phyloP scores from a whole-genome alignment of 2,329 filamentous ascomycete genomes.

The Metarhizium rileyi region DNA sequence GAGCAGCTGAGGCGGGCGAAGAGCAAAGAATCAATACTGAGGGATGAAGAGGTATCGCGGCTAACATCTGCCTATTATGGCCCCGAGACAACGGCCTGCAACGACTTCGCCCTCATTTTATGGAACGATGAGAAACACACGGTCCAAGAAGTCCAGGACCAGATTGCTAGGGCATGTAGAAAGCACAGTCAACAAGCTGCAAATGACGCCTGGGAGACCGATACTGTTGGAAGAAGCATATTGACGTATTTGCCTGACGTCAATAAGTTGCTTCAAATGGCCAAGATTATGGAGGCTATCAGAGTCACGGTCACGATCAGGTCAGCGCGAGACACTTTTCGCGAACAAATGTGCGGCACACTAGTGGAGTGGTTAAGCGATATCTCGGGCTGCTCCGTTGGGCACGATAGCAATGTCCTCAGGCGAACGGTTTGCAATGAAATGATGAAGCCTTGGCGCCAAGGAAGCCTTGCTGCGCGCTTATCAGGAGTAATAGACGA shows the following conservation, averaged over 20 bases:
- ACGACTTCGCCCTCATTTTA: constrained; percentile 72
- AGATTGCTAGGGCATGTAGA: constrained; percentile 81
- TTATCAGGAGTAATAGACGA: constrained; percentile 37
- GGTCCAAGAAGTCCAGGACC: constrained; percentile 77
- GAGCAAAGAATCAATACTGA: constrained; percentile 66
- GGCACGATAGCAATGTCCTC: constrained; percentile 68
- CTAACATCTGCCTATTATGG: constrained; percentile 65
- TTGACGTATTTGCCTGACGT: constrained; percentile 68
- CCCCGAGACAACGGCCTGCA: constrained; percentile 30
- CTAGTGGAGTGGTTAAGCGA: constrained; percentile 95
- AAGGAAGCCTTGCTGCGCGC: constrained; percentile 76
- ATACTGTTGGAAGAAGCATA: constrained; percentile 79
- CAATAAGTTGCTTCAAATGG: constrained; percentile 62
- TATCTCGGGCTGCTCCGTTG: constrained; percentile 81
- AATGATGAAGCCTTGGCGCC: constrained; percentile 76
- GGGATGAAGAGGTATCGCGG: constrained; percentile 73
- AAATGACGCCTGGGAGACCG: constrained; percentile 74
- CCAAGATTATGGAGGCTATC: constrained; percentile 85
- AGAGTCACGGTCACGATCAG: constrained; percentile 93
- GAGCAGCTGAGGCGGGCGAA: constrained; percentile 87
- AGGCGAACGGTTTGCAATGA: constrained; percentile 83
- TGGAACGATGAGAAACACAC: constrained; percentile 99
- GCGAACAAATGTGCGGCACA: constrained; percentile 97
- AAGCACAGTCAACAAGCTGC: constrained; percentile 60
- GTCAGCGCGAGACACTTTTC: constrained; percentile 87